Evolutionary conservation across 2,329 filamentous ascomycete species (phyloP).

Genomic region (Venturia effusa): DNA sequence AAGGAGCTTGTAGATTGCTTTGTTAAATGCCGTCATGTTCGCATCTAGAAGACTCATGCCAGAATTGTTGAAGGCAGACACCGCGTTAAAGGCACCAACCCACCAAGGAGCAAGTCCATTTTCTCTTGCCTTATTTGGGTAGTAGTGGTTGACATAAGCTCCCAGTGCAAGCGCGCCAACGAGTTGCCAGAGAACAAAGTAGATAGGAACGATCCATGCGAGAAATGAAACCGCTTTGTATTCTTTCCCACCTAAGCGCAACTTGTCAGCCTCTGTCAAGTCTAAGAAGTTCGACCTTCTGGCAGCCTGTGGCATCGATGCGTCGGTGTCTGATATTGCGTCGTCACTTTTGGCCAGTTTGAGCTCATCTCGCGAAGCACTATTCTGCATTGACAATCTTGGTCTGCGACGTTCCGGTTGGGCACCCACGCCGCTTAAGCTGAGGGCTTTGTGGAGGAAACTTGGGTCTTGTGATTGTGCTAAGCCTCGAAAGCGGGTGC

Average conservation of each 20-base stretch:
- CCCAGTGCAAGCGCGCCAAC: conserved; percentile 49
- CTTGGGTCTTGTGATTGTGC: not conserved
- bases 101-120: conserved; percentile 58
- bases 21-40: conserved; percentile 53
- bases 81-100: conserved; percentile 56
- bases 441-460: conserved; percentile 18
- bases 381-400: not conserved
- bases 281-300: conserved; percentile 47
- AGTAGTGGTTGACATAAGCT: conserved; percentile 47
- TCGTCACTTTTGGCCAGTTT: conserved; percentile 11
- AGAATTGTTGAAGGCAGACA: conserved; percentile 61
- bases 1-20: conserved; percentile 33
- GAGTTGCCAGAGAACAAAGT: conserved; percentile 49
- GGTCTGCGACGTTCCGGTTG: conserved; percentile 14
- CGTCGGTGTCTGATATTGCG: not conserved
- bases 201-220: conserved; percentile 48
- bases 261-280: conserved; percentile 42
- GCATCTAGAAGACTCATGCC: conserved; percentile 57
- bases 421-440: conserved; percentile 26
- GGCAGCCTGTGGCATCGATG: conserved; percentile 22
- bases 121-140: conserved; percentile 34
- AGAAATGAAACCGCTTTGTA: conserved; percentile 52
- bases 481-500: conserved; percentile 3
- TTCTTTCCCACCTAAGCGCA: conserved; percentile 51
- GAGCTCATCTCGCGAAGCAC: conserved; percentile 10